A percentile compares a stretch with the other conserved stretches of the same genome.
phyloP scores from a whole-genome alignment of 1,139 yeast genomes.

The Kluyveromyces sp. region DNA sequence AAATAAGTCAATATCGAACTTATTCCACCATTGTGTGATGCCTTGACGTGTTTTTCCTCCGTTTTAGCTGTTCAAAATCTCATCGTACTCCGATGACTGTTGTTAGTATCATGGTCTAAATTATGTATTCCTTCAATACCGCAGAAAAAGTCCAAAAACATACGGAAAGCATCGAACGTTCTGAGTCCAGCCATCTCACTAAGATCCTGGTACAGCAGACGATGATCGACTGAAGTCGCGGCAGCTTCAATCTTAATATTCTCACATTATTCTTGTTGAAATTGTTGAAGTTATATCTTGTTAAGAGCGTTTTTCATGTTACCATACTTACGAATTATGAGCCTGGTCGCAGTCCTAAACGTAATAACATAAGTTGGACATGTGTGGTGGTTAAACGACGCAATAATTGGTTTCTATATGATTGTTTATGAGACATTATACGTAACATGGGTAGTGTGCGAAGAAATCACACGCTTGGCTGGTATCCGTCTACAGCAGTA shows the following conservation, averaged over 20 bases:
- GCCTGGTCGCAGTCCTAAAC: no score
- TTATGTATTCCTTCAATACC: no score
- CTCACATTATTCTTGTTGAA: background rate
- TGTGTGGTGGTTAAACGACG: no score
- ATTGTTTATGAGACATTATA: background rate
- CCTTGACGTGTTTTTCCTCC: conserved; percentile 64
- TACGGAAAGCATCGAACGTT: conserved; percentile 82
- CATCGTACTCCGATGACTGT: conserved; percentile 8
- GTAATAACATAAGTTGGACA: no score
- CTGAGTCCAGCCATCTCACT: conserved; percentile 36
- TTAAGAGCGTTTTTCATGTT: no score
- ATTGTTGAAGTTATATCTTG: no score
- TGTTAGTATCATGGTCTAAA: background rate
- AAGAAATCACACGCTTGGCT: background rate
- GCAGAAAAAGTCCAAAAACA: no score
- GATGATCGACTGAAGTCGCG: background rate
- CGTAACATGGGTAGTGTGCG: background rate
- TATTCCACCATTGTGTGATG: conserved; percentile 70
- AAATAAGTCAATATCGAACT: conserved; percentile 62
- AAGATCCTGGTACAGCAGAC: background rate
- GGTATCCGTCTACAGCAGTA: conserved; percentile 5
- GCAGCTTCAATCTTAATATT: background rate
- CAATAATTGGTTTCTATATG: background rate
- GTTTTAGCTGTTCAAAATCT: conserved; percentile 51
- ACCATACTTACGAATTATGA: no score